Base-by-base conservation (phyloP, 495 filamentous ascomycete species). In the Penicillium turbatum region DNA sequence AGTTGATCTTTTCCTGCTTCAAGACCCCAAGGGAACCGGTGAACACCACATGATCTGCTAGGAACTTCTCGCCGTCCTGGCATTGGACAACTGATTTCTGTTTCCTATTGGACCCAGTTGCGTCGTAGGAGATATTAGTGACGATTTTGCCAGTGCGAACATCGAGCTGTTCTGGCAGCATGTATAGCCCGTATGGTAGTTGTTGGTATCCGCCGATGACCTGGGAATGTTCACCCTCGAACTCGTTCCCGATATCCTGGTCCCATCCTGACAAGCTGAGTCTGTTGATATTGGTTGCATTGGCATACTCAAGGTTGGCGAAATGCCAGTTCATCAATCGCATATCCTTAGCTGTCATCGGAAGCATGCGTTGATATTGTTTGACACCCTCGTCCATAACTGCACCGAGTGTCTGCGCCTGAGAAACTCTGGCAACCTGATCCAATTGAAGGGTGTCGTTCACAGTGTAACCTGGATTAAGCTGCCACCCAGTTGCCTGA, bases 271-370 rank as follows among this genome's bases (percentile, higher is more conserved):
- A 85, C 3, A 99, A 81, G 69, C 92, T 97, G 15, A 97, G 80
- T 48, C 87, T 84, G 51, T 86, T 81, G 48, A 95, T 85, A 63
- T 91, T 95, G 5, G 82, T 85, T 0, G 93, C 95, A 63, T 97
- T 97, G 41, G 92, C 92, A 63, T 99, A 99, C 65, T 99, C 93
- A 27, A 97, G 78, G 62, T 99, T 99, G 53, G 95, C 93, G 66
- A 96, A 85, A 71, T 99, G 95, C 93, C 93, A 99, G 63, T 97
- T 99, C 59, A 97, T 78, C 30, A 97, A 76, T 41, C 93, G 80
- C 71, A 95, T 84, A 59, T 97, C 93, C 62, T 88, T 87, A 0
- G 90, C 82, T 0, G 83, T 89, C 26, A 99, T 72, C 40, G 93
- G 85, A 16, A 97, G 79, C 50, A 97, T 79, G 36, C 79, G 79